phyloP scores from a whole-genome alignment of 2,329 filamentous ascomycete genomes.

The Aspergillus ochraceus region DNA sequence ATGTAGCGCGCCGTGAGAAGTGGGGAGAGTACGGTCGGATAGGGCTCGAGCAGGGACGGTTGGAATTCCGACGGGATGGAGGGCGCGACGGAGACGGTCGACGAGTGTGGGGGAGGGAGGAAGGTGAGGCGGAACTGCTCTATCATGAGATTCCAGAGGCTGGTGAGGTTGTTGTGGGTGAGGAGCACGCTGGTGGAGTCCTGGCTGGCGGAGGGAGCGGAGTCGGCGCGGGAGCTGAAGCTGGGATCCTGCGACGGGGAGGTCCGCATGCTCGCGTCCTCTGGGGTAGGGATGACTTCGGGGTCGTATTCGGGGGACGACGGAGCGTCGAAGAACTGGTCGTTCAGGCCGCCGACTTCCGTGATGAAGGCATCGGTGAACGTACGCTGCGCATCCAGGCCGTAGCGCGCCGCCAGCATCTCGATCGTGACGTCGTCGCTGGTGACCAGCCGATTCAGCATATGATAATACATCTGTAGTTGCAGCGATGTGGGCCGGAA shows the following conservation, averaged over 20 bases:
- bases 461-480: conserved; percentile 82
- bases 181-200: conserved; percentile 55
- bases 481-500: conserved; percentile 80
- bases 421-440: conserved; percentile 69
- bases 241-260: too few relatives aligned
- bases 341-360: conserved; percentile 69
- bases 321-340: conserved; percentile 59
- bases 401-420: conserved; percentile 69
- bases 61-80: conserved; percentile 35
- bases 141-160: conserved; percentile 65
- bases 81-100: conserved; percentile 22
- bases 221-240: conserved; percentile 15
- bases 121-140: conserved; percentile 57
- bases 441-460: conserved; percentile 71
- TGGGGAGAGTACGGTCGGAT: conserved; percentile 44
- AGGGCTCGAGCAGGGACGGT: conserved; percentile 33
- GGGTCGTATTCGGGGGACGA: conserved; percentile 33
- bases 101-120: conserved; percentile 20
- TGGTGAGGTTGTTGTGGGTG: conserved; percentile 58
- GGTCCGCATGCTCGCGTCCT: conserved; percentile 19
- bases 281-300: conserved; percentile 23
- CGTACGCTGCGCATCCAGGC: conserved; percentile 59
- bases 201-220: conserved; percentile 33
- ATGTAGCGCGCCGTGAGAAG: conserved; percentile 47
- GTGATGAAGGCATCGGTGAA: conserved; percentile 81